phyloP scores from a whole-genome alignment of 106 monocot genomes.

The Apostasia ramifera region DNA sequence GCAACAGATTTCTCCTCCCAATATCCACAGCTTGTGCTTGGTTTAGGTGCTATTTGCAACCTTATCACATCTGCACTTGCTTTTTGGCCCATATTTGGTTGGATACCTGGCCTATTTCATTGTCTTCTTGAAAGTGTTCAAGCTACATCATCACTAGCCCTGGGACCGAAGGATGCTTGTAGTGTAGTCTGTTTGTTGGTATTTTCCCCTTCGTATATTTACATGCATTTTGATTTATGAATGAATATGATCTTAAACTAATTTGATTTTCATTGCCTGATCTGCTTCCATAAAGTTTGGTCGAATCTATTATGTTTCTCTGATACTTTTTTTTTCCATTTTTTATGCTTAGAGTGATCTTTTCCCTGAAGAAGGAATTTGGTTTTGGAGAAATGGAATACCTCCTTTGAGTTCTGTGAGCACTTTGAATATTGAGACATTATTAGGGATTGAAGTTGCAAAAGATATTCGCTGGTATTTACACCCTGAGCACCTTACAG shows the following conservation, averaged over 20 bases:
- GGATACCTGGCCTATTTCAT: constrained; percentile 85
- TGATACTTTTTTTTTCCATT: constrained; percentile 8
- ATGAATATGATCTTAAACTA: background rate
- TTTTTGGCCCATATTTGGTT: constrained; percentile 82
- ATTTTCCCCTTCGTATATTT: constrained; percentile 8
- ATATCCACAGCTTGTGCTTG: constrained; percentile 53
- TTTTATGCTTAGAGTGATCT: constrained; percentile 57
- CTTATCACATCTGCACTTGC: constrained; percentile 83
- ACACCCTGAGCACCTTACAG: constrained; percentile 35
- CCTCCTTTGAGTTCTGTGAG: constrained; percentile 77
- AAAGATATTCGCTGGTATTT: constrained; percentile 71
- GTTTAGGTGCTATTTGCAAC: constrained; percentile 77
- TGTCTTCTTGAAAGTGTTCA: constrained; percentile 69
- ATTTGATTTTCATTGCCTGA: background rate
- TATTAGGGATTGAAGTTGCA: constrained; percentile 69
- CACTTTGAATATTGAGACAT: constrained; percentile 59
- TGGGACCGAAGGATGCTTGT: constrained; percentile 97
- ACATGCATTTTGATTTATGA: background rate
- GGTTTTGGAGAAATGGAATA: constrained; percentile 81
- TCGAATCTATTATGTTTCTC: background rate
- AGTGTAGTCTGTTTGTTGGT: constrained; percentile 89
- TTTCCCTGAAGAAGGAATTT: constrained; percentile 88
- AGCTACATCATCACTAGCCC: constrained; percentile 45
- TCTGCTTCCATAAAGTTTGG: background rate
- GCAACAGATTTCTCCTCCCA: constrained; percentile 61